Conservation (phyloP, 345 rosid species). For the Excoecaria cochinchinensis region DNA sequence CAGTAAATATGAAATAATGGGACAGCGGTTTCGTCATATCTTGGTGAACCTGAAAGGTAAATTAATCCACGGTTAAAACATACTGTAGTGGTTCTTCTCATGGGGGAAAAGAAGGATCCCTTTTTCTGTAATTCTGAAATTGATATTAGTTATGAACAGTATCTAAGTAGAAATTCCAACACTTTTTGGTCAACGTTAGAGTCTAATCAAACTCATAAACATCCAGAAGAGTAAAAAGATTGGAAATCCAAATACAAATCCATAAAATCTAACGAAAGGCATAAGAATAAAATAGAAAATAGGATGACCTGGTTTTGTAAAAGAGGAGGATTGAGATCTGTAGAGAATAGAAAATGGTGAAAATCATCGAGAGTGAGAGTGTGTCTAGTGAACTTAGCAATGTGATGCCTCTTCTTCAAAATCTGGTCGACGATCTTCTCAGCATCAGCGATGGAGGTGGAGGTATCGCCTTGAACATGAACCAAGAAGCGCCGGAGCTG, state of each 20-base stretch:
- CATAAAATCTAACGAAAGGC: background rate
- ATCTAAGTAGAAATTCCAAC: no score
- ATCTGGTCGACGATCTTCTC: constrained; percentile 56
- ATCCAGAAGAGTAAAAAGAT: no score
- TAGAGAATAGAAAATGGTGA: constrained; percentile 27
- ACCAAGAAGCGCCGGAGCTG: constrained; percentile 57
- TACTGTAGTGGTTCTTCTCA: no score
- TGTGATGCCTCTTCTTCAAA: constrained; percentile 54
- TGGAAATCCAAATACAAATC: no score
- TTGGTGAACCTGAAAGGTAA: constrained; percentile 20
- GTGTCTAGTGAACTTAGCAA: constrained; percentile 57
- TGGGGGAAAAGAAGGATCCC: no score
- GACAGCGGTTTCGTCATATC: constrained; percentile 33
- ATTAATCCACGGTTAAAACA: background rate
- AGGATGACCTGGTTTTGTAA: constrained; percentile 31
- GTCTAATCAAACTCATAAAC: background rate
- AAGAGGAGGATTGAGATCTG: constrained; percentile 51
- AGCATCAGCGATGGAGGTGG: constrained; percentile 41
- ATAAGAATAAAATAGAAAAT: background rate
- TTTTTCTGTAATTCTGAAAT: no score
- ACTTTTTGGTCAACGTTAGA: no score
- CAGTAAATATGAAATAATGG: constrained; percentile 31
- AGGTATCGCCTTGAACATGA: constrained; percentile 48
- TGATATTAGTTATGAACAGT: no score
- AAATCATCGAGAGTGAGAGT: constrained; percentile 46